Percentiles rank a stretch among this genome's conserved stretches.
These are phyloP conservation scores for Phytophthora quininea DNA, from an alignment of 352 stramenopile genomes.

Conservation along the genomic window DNA sequence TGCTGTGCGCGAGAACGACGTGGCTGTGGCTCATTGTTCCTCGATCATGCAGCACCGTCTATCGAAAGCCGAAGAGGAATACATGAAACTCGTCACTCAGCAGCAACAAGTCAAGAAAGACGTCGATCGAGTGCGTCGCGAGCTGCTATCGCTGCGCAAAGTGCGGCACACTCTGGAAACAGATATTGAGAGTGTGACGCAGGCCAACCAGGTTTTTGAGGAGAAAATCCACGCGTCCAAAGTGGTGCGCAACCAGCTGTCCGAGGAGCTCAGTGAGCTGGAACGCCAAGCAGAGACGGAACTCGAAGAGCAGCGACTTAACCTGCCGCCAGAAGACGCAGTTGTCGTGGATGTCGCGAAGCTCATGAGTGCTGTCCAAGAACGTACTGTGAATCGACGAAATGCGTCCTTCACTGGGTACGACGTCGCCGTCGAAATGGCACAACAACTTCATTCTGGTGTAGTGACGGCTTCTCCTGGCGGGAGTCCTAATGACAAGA, in stretches of 20 bases:
- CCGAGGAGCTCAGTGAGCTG: constrained; percentile 59
- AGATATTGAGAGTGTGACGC: constrained; percentile 59
- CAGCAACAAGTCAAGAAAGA: constrained; percentile 67
- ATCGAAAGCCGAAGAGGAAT: constrained; percentile 76
- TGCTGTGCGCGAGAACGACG: constrained; percentile 78
- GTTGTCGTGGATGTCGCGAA: constrained; percentile 65
- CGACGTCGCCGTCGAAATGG: background rate
- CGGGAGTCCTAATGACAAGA: background rate
- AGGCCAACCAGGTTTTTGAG: constrained; percentile 44
- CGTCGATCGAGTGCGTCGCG: constrained; percentile 62
- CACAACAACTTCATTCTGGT: background rate
- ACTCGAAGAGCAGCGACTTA: constrained; percentile 57
- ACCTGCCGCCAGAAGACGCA: constrained; percentile 66
- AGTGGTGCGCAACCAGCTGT: constrained; percentile 50
- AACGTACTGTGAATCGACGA: constrained; percentile 27
- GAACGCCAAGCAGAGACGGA: constrained; percentile 61
- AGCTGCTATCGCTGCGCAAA: constrained; percentile 64
- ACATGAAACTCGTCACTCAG: constrained; percentile 76
- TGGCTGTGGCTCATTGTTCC: constrained; percentile 72
- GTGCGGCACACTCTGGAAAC: constrained; percentile 62
- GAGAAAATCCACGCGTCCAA: constrained; percentile 59
- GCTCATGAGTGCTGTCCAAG: constrained; percentile 65
- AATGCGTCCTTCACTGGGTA: constrained; percentile 4
- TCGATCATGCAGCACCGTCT: constrained; percentile 80
- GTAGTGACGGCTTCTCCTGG: background rate